These are phyloP conservation scores for Cladosporium sp. DNA, from an alignment of 2,329 filamentous ascomycete species.

Conservation along the genomic window DNA sequence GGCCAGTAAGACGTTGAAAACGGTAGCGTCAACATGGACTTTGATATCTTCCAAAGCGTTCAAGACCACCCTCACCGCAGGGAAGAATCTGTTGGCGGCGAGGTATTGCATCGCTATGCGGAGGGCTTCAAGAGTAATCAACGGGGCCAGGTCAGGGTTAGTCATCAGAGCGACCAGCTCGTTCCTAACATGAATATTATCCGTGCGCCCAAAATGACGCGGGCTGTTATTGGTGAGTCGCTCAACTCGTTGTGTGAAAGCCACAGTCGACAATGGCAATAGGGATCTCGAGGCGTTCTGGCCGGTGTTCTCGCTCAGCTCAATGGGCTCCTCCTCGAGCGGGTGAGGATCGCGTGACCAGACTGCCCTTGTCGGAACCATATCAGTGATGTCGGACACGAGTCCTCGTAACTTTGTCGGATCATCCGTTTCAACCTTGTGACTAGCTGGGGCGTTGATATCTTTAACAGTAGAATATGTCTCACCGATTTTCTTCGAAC, in stretches of 20 bases:
- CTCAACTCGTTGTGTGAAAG: neutral
- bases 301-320: neutral
- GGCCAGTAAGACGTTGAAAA: constrained; percentile 24
- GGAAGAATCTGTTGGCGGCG: constrained; percentile 16
- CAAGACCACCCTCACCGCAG: constrained; percentile 18
- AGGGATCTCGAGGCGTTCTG: neutral
- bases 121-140: constrained; percentile 18
- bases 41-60: constrained; percentile 15
- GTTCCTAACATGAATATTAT: neutral
- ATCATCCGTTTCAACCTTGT: neutral
- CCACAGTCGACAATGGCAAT: neutral
- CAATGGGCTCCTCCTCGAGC: neutral
- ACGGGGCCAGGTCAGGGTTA: neutral
- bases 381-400: neutral
- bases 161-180: neutral
- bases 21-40: constrained; percentile 14
- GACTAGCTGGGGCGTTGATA: neutral
- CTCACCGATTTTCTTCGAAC: neutral
- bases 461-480: neutral
- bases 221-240: neutral
- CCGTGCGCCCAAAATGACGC: neutral
- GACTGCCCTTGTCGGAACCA: neutral
- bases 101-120: constrained; percentile 21
- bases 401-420: neutral
- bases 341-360: neutral